Evolutionary conservation across 2,329 filamentous ascomycete species (phyloP).

Genomic region (Aspergillus texensis): DNA sequence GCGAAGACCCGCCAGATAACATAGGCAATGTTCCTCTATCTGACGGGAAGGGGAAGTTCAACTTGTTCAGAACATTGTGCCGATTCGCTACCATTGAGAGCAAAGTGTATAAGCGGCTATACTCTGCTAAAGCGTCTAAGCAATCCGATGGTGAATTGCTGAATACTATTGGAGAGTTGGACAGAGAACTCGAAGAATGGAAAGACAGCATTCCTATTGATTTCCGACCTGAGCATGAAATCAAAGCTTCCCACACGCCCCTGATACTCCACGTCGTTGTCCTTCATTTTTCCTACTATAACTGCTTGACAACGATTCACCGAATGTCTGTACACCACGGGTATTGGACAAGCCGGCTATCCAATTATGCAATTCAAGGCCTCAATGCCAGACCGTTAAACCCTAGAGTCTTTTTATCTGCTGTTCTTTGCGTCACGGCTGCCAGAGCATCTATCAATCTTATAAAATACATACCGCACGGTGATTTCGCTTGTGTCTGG

Average conservation of each 20-base stretch:
- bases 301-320: slow-evolving; percentile 95
- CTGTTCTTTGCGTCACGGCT: slow-evolving; percentile 87
- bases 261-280: slow-evolving; percentile 94
- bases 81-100: slow-evolving; percentile 90
- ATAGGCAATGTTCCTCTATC: slow-evolving; percentile 91
- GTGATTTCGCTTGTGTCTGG: slow-evolving; percentile 95
- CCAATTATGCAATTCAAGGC: slow-evolving; percentile 93
- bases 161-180: slow-evolving; percentile 93
- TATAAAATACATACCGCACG: slow-evolving; percentile 93
- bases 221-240: slow-evolving; percentile 96
- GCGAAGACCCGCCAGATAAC: slow-evolving; percentile 85
- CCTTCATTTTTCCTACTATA: slow-evolving; percentile 96
- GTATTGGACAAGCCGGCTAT: slow-evolving; percentile 94
- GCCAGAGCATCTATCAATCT: slow-evolving; percentile 90
- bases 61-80: slow-evolving; percentile 90
- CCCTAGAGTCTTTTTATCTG: slow-evolving; percentile 90
- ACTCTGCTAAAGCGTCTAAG: slow-evolving; percentile 88
- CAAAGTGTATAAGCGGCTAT: slow-evolving; percentile 89
- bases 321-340: slow-evolving; percentile 98
- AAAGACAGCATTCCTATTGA: slow-evolving; percentile 94
- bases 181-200: slow-evolving; percentile 89
- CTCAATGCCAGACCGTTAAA: slow-evolving; percentile 89
- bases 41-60: slow-evolving; percentile 89
- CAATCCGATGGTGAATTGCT: slow-evolving; percentile 90
- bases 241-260: slow-evolving; percentile 87